These are phyloP conservation scores for Pseudozyma hubeiensis DNA, from an alignment of 1,284 basidiomycete species.

Conservation along the genomic window DNA sequence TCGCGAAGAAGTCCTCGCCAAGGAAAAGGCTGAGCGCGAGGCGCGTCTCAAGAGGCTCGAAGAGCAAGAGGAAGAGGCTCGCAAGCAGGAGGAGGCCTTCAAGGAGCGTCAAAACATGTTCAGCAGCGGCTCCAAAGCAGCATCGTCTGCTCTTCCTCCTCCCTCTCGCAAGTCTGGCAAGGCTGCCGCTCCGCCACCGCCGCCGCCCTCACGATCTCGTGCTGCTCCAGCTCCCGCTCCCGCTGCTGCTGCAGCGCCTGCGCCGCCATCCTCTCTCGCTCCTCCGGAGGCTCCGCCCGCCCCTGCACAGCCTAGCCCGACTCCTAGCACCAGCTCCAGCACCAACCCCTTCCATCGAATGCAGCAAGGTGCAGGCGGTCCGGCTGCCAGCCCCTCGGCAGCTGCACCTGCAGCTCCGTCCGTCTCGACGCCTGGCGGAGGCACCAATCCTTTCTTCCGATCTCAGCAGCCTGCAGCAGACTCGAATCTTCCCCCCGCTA, in stretches of 20 bases:
- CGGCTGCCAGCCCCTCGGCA: slow-evolving; percentile 24
- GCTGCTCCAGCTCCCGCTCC: slow-evolving; percentile 47
- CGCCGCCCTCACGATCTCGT: slow-evolving; percentile 44
- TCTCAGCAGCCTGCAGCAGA: slow-evolving; percentile 32
- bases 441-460: slow-evolving; percentile 65
- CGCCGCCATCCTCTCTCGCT: slow-evolving; percentile 24
- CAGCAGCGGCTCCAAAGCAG: slow-evolving; percentile 29
- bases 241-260: slow-evolving; percentile 45
- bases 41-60: slow-evolving; percentile 59
- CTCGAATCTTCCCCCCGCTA: slow-evolving; percentile 40
- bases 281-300: slow-evolving; percentile 26
- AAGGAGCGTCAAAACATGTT: slow-evolving; percentile 61
- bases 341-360: slow-evolving; percentile 65
- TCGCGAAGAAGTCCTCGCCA: slow-evolving; percentile 61
- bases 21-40: slow-evolving; percentile 61
- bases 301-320: slow-evolving; percentile 32
- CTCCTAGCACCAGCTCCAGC: slow-evolving; percentile 35
- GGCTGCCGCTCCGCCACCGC: slow-evolving; percentile 41
- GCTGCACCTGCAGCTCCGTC: slow-evolving; percentile 28
- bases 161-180: slow-evolving; percentile 49
- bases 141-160: slow-evolving; percentile 53
- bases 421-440: slow-evolving; percentile 24
- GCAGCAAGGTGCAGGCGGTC: slow-evolving; percentile 45
- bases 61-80: slow-evolving; percentile 63
- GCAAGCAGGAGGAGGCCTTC: slow-evolving; percentile 59